Conservation (phyloP, 805 yeast genomes). For the Saturnispora silvae region DNA sequence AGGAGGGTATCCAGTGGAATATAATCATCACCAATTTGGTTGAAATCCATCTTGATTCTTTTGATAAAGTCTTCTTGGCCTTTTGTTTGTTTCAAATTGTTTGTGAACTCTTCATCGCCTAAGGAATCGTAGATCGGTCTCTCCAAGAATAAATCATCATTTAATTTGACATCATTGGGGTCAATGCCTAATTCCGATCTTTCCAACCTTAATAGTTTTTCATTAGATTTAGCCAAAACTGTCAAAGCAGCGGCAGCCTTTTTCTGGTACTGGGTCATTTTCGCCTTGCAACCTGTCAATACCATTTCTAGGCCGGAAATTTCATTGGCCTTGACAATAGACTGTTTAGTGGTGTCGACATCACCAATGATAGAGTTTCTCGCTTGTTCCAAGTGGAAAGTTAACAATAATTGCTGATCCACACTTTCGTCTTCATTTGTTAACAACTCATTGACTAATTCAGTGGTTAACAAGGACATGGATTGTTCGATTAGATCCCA, state of each 20-base stretch:
- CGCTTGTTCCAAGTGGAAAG: constrained; percentile 57
- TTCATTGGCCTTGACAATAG: constrained; percentile 44
- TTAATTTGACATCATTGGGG: constrained; percentile 51
- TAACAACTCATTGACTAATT: constrained; percentile 25
- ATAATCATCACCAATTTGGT: constrained; percentile 7
- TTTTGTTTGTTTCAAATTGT: constrained; percentile 15
- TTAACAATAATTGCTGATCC: constrained; percentile 30
- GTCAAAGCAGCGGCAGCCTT: constrained; percentile 63
- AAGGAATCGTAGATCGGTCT: constrained; percentile 58
- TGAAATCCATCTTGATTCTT: constrained; percentile 33
- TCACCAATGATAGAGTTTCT: constrained; percentile 52
- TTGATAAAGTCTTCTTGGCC: constrained; percentile 23
- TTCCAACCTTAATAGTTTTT: constrained; percentile 14
- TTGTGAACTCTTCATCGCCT: constrained; percentile 33
- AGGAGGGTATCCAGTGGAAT: constrained; percentile 26
- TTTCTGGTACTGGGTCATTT: constrained; percentile 73
- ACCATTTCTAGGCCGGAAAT: constrained; percentile 52
- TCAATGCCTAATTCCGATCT: constrained; percentile 16
- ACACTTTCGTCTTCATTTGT: constrained; percentile 22
- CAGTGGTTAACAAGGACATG: constrained; percentile 29
- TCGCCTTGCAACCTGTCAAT: constrained; percentile 82
- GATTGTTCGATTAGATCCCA: constrained; percentile 31
- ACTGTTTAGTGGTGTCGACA: constrained; percentile 49
- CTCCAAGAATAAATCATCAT: constrained; percentile 72
- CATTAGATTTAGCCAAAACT: constrained; percentile 54